These are phyloP conservation scores for Athelia psychrophila DNA, from an alignment of 1,284 basidiomycete species.

Conservation along the genomic window DNA sequence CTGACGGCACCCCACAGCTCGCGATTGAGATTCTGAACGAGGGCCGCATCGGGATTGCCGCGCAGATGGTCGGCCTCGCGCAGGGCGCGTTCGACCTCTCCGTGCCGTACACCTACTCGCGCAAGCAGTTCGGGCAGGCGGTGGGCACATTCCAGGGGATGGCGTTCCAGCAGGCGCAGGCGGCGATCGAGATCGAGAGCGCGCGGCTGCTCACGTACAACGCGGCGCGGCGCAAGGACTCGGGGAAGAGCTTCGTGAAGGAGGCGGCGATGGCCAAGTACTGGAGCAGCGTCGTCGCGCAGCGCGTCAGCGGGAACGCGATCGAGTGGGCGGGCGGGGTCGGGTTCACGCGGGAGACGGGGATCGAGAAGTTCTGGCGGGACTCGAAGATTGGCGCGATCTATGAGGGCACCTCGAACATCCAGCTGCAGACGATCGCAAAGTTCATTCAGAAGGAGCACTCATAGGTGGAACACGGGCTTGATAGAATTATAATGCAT, in stretches of 20 bases:
- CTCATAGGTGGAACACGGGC: slow-evolving; percentile 29
- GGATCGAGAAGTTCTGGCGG: slow-evolving; percentile 93
- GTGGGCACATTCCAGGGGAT: slow-evolving; percentile 95
- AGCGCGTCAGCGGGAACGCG: slow-evolving; percentile 83
- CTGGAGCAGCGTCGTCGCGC: slow-evolving; percentile 86
- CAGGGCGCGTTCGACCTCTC: slow-evolving; percentile 96
- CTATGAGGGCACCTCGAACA: slow-evolving; percentile 95
- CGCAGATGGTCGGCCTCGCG: slow-evolving; percentile 95
- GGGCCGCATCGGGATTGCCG: slow-evolving; percentile 96
- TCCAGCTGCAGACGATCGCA: slow-evolving; percentile 95
- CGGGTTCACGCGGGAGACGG: slow-evolving; percentile 93
- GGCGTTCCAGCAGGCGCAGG: slow-evolving; percentile 92
- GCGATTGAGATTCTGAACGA: slow-evolving; percentile 99
- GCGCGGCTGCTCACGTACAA: slow-evolving; percentile 97
- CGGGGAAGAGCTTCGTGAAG: slow-evolving; percentile 84
- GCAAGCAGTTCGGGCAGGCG: slow-evolving; percentile 91
- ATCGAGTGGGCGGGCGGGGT: slow-evolving; percentile 98
- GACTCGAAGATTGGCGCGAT: slow-evolving; percentile 96
- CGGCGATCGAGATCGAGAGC: slow-evolving; percentile 87
- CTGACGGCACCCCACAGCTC: slow-evolving; percentile 45
- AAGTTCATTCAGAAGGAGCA: slow-evolving; percentile 87
- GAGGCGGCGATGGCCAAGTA: slow-evolving; percentile 98
- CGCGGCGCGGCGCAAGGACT: slow-evolving; percentile 91
- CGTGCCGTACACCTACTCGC: slow-evolving; percentile 91
- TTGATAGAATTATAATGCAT: slow-evolving; percentile 23